phyloP scores from a whole-genome alignment of 768 basidiomycete species.

The Psilocybe subaeruginosa region DNA sequence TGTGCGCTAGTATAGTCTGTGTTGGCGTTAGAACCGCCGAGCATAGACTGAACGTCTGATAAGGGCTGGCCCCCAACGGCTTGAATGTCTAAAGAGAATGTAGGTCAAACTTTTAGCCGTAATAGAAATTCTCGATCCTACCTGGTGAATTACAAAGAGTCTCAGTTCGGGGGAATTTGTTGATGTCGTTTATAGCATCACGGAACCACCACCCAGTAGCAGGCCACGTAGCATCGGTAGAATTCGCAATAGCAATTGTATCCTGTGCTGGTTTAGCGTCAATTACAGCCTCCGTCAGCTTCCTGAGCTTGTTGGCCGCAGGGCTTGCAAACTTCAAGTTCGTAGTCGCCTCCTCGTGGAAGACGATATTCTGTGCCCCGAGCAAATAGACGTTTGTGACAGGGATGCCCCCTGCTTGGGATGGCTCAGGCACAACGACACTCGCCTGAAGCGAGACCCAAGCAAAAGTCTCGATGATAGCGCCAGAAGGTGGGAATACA shows the following conservation, averaged over 20 bases:
- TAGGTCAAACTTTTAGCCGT: background rate
- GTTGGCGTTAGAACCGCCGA: background rate
- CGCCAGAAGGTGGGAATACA: background rate
- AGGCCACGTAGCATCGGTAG: background rate
- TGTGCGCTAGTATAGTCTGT: background rate
- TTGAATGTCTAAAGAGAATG: background rate
- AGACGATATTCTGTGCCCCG: background rate
- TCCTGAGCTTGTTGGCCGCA: background rate
- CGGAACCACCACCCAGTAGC: conserved; percentile 3
- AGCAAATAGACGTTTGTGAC: background rate
- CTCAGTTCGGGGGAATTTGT: background rate
- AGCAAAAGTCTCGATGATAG: background rate
- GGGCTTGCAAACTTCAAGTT: background rate
- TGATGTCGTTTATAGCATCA: background rate
- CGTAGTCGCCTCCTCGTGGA: conserved; percentile 1
- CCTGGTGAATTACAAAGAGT: background rate
- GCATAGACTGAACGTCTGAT: background rate
- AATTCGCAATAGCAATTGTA: too few species aligned
- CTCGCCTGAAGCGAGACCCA: conserved; percentile 4
- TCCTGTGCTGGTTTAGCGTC: background rate
- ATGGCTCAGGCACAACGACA: background rate
- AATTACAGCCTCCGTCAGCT: background rate
- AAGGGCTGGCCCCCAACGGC: background rate
- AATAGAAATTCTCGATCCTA: background rate
- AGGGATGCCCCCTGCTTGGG: background rate